Evolutionary conservation across 495 filamentous ascomycete species (phyloP), one percentile per base, ranked within the genome.

Genomic region (Bryoglossum gracile): DNA sequence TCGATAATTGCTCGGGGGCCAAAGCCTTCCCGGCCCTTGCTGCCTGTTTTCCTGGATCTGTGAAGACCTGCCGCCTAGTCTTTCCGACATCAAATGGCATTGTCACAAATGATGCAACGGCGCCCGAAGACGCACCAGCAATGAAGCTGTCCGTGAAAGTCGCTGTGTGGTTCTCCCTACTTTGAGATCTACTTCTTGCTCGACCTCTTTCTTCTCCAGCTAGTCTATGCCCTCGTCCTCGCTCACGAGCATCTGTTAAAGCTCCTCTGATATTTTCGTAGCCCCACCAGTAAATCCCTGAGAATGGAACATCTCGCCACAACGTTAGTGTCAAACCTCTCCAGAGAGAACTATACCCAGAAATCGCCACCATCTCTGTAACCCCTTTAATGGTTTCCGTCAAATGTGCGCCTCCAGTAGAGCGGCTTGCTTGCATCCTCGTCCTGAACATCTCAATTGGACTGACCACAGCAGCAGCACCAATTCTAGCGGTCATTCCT

Each of bases 71-170:
- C 49, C 87, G 85, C 37, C 94, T 73, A 8, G 94, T 98, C 70
- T 98, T 98, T 16, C 92, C 92, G 0, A 98, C 92, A 61, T 98
- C 92, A 56, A 97, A 98, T 3, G 92, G 92, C 34, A 87, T 95
- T 0, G 92, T 98, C 13, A 92, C 72, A n/a, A 94, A 69, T 4
- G 91, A 87, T 3, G 92, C 90, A 11, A 94, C 67, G 0, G 86
- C 83, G 2, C 92, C 92, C 0, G 88, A 92, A 3, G 69, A 55
- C 1, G 87, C 87, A 14, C 92, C 92, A 2, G 89, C 86, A 32
- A 89, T 68, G 59, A 98, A 97, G 60, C 86, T 88, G 63, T 95
- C 89, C 30, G 83, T 68, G 38, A 97, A 90, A 0, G 87, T 87
- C 4, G 76, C 75, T 0, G 75, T 72, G 55, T 86, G 81, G 25